phyloP scores from a whole-genome alignment of 805 yeast genomes.

The Maudiozyma barnettii region DNA sequence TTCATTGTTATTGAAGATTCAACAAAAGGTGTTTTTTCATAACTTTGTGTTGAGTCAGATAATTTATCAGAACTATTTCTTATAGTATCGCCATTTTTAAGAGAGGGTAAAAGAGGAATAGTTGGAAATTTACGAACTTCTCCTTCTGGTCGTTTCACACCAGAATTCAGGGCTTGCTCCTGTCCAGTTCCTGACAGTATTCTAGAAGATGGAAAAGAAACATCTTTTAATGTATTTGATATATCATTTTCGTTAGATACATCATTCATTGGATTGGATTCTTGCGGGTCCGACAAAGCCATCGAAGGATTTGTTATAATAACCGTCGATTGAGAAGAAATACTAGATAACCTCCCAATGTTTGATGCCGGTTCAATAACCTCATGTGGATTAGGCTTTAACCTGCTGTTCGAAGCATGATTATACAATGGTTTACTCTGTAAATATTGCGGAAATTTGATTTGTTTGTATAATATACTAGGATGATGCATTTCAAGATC shows the following conservation, averaged over 20 bases:
- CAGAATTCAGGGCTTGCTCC: not conserved
- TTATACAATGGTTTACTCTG: constrained; percentile 1
- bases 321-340: not conserved
- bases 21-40: not conserved
- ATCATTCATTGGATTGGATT: too few relatives aligned
- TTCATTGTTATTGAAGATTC: not conserved
- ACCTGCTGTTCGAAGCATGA: not conserved
- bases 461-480: not conserved
- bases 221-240: too few relatives aligned
- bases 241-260: too few relatives aligned
- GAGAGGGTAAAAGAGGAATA: not conserved
- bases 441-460: constrained; percentile 1
- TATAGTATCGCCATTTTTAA: not conserved
- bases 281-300: too few relatives aligned
- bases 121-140: not conserved
- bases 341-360: not conserved
- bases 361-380: too few relatives aligned
- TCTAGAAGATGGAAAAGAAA: not conserved
- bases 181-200: not conserved
- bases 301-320: constrained; percentile 1
- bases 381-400: not conserved
- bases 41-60: not conserved
- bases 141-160: too few relatives aligned
- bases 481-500: not conserved
- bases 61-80: not conserved